Evolutionary conservation across 176 grass and related monocot genomes (phyloP).

Genomic region (Musa beccarii): DNA sequence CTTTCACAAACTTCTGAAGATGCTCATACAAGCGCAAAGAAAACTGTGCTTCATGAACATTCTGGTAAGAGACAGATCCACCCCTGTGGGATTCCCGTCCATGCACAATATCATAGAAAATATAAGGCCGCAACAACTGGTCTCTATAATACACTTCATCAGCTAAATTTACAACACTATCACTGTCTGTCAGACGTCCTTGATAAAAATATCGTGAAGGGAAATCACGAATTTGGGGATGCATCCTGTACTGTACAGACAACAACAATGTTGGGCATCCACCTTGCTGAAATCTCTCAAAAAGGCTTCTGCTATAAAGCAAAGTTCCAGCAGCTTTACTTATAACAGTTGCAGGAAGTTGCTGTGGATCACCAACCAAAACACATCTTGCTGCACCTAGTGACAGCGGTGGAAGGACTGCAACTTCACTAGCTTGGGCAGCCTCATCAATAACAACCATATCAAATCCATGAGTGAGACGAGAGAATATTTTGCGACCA

Average conservation of each 20-base stretch:
- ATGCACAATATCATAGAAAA: constrained; percentile 86
- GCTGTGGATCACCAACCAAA: constrained; percentile 93
- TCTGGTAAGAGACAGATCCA: constrained; percentile 88
- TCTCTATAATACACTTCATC: constrained; percentile 81
- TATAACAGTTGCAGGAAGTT: constrained; percentile 95
- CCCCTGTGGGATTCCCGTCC: constrained; percentile 94
- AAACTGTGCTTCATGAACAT: constrained; percentile 95
- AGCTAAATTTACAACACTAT: constrained; percentile 55
- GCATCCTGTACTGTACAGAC: constrained; percentile 99
- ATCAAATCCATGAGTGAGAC: constrained; percentile 94
- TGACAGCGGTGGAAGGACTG: constrained; percentile 71
- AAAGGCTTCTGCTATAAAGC: constrained; percentile 92
- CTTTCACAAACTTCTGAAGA: constrained; percentile 77
- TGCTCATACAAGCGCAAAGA: constrained; percentile 62
- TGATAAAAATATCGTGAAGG: constrained; percentile 97
- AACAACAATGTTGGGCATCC: constrained; percentile 92
- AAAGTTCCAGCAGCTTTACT: constrained; percentile 99
- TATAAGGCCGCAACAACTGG: constrained; percentile 67
- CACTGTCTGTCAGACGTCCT: constrained; percentile 85
- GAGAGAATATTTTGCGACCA: constrained; percentile 90
- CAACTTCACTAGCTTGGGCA: constrained; percentile 96
- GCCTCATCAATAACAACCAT: constrained; percentile 99
- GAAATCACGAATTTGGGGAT: constrained; percentile 96
- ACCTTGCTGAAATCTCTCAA: constrained; percentile 93
- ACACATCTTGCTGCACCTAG: constrained; percentile 98